Base-by-base conservation (phyloP, 306 rosid genomes). In the Vicia faba region DNA sequence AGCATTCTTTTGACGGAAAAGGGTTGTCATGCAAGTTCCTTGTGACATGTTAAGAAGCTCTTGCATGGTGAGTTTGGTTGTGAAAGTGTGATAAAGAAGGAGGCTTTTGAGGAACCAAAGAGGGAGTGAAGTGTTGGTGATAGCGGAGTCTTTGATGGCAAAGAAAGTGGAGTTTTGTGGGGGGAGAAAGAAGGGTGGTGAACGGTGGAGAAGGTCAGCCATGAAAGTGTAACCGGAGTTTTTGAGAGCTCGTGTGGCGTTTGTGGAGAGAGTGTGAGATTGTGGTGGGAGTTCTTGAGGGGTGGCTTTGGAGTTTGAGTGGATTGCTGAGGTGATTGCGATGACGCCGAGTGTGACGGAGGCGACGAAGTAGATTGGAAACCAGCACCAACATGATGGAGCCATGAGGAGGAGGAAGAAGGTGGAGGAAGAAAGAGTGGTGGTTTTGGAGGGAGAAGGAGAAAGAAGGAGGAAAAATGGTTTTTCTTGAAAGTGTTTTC, bases 161-260 rank as follows among this genome's bases (percentile, higher is more conserved):
- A 78, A 78, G 56, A 78, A 43, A 54, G 82, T 78, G 8, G 82
- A 53, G 71, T 78, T 72, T 38, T 68, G 35, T 0, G 78, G 78
- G 0, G 78, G 82, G 28, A 78, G 75, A 73, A 80, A 84, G 81
- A 83, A 81, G 5, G 85, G 79, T 1, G 95, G 92, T 1, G 87
- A 85, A 55, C 77, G 67, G 5, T 70, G 85, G 66, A 89, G 87
- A 61, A 89, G 84, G 4, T 83, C 79, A 4, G 95, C 89, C 72
- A 80, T 77, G 69, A 75, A n/a, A 51, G 11, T 61, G 85, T 84
- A 91, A 0, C 90, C 91, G 2, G 87, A 68, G 14, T 40, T 29
- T 25, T 86, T 68, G 29, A 89, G 83, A 29, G 95, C 86, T 15
- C 29, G 36, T 6, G 92, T 79, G 48, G 84, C 92, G 23, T 80